A percentile compares a stretch with the other conserved stretches of the same genome.
Evolutionary conservation across 176 grass and related monocot species (phyloP).

Genomic region (Oryza glaberrima): DNA sequence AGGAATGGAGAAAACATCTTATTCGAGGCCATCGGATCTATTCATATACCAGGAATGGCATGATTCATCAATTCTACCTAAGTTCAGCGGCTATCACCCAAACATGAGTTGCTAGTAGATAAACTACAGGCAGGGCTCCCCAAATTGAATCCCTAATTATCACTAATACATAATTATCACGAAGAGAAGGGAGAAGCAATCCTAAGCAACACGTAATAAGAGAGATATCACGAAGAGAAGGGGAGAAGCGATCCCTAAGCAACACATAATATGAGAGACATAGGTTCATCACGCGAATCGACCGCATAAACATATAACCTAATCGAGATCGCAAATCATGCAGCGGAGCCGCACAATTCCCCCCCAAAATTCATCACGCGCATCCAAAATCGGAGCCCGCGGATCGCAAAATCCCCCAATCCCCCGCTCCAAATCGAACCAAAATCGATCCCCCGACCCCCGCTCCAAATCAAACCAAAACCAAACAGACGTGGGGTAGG

Average conservation of each 20-base stretch:
- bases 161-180: background rate
- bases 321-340: constrained; percentile 14
- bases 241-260: background rate
- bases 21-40: background rate
- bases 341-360: background rate
- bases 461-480: background rate
- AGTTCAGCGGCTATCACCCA: background rate
- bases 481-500: background rate
- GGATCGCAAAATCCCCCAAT: background rate
- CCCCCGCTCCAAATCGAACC: background rate
- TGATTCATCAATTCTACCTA: background rate
- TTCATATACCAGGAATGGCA: background rate
- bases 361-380: background rate
- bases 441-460: background rate
- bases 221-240: background rate
- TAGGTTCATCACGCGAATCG: background rate
- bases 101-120: background rate
- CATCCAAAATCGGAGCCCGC: background rate
- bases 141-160: background rate
- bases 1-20: background rate
- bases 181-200: background rate
- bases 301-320: constrained; percentile 2
- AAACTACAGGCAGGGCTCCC: background rate
- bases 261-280: background rate
- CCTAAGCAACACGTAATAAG: constrained; percentile 1